Conservation (phyloP, 257 asterid genomes). For the Fraxinus anomala region DNA sequence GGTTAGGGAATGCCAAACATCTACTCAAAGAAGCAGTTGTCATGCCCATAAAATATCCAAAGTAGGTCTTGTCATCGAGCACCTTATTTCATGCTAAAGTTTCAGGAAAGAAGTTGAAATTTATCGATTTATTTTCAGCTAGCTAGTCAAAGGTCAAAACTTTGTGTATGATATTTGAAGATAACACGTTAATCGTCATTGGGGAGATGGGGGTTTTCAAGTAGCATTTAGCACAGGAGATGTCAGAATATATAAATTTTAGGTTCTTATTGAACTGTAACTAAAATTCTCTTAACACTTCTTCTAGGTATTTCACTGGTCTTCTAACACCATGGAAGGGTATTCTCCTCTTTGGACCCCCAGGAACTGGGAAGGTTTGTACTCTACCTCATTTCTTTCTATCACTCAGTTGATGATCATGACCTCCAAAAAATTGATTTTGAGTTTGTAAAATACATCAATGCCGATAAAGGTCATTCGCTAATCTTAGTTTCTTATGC, state of each 20-base stretch:
- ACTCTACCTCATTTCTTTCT: conserved; percentile 8
- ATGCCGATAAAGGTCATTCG: conserved; percentile 1
- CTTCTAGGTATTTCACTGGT: conserved; percentile 86
- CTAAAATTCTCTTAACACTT: not conserved
- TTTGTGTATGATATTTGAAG: not conserved
- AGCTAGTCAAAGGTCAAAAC: not conserved
- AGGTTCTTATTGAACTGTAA: conserved; percentile 18
- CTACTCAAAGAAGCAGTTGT: conserved; percentile 98
- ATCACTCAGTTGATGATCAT: conserved; percentile 1
- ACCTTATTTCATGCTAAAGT: conserved; percentile 21
- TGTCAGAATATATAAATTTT: conserved; percentile 13
- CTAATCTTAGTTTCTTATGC: conserved; percentile 9
- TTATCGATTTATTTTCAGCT: not conserved
- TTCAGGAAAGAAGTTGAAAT: not conserved
- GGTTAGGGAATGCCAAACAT: conserved; percentile 88
- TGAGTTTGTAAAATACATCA: conserved; percentile 8
- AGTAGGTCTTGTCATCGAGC: conserved; percentile 45
- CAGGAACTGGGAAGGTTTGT: conserved; percentile 98
- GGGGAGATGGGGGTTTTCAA: not conserved
- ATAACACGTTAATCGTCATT: not conserved
- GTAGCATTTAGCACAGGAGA: not conserved
- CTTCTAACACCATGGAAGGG: conserved; percentile 99
- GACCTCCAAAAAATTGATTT: conserved; percentile 16
- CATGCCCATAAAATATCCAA: conserved; percentile 98
- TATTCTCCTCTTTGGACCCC: conserved; percentile 97